Evolutionary conservation across 2,329 filamentous ascomycete species (phyloP), one percentile per base, ranked within the genome.

Genomic region (Eurotiales sp.): DNA sequence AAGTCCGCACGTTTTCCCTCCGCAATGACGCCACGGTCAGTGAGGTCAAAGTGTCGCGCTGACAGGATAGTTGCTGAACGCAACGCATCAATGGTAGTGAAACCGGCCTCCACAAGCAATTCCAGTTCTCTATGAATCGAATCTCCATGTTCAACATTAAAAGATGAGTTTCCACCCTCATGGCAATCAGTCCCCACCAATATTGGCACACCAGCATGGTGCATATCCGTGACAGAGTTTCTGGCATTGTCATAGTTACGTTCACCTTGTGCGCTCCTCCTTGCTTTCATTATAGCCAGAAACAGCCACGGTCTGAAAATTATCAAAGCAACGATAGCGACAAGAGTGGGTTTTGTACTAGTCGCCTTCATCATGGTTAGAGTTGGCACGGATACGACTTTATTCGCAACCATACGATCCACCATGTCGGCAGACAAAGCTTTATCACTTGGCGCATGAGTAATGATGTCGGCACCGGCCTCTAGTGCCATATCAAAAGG

Each of bases 181-280:
- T 61, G 56, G 1, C 61, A 55, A 51, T 68, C 64, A 11, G 65
- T 67, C 4, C 65, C 63, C 1, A 62, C 64, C n/a, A 67, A 56
- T 37, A 45, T 34, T 5, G 42, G 23, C 17, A 45, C 27, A 15
- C 27, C 25, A n/a, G 42, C 8, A 2, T 14, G 15, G n/a, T 30
- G 27, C 3, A 32, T 10, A 19, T 19, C 17, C 8, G 14, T 34
- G 3, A 45, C 23, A 14, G 42, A 45, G 6, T 15, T 14, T 10
- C 23, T 14, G 11, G 42, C 23, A 45, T 27, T 23, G 6, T n/a
- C 17, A 30, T 17, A 45, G 17, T 15, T n/a, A n/a, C n/a, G n/a
- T n/a, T n/a, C n/a, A n/a, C n/a, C n/a, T n/a, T n/a, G n/a, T n/a
- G n/a, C n/a, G n/a, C n/a, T n/a, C n/a, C n/a, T n/a, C n/a, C n/a